Evolutionary conservation across 1,284 basidiomycete species (phyloP), one percentile per base, ranked within the genome.

Genomic region (Ustilago trichophora): DNA sequence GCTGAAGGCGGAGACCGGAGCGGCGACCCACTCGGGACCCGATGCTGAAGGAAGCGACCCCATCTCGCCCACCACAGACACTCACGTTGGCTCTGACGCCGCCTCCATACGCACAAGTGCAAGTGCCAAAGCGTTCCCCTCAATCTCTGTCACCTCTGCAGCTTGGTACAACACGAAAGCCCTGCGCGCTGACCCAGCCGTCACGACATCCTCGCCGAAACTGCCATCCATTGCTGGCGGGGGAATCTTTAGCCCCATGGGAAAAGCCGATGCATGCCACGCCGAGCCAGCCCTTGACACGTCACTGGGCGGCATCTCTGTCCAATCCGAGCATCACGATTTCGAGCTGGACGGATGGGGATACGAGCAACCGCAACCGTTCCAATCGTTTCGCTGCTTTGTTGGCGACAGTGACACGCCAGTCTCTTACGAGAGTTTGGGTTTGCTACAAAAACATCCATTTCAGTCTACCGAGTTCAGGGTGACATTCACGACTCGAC

Each of bases 291-390:
- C n/a, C n/a, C n/a, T 38, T 10, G 65, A 62, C 26, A 52, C 46
- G 0, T 62, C 57, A 22, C 44, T 68, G 3, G 50, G 53, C 15
- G 50, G 38, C 18, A 16, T 40, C 2, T 60, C 48, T 13, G 38
- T 60, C 6, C 52, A 44, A 19, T 68, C 65, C n/a, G 43, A 59
- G 29, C 64, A 72, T 35, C 69, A 72, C 35, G 64, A 72, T 29
- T 68, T 67, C 42, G 69, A 72, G 29, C 51, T 72, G 6, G 69
- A 72, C 21, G 69, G 69, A 18, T 72, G 69, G 69, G 69, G 69
- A 15, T 15, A 56, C 19, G 69, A 72, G 47, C 24, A 47, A 32
- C 58, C 69, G 15, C 21, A n/a, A 12, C 31, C 49, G 0, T 68
- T 68, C 24, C 45, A 67, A 24, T 52, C 32, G 5, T 56, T 72